Conservation (phyloP, 1,139 yeast genomes). For the Zhuliangozyma parablackwelliae region DNA sequence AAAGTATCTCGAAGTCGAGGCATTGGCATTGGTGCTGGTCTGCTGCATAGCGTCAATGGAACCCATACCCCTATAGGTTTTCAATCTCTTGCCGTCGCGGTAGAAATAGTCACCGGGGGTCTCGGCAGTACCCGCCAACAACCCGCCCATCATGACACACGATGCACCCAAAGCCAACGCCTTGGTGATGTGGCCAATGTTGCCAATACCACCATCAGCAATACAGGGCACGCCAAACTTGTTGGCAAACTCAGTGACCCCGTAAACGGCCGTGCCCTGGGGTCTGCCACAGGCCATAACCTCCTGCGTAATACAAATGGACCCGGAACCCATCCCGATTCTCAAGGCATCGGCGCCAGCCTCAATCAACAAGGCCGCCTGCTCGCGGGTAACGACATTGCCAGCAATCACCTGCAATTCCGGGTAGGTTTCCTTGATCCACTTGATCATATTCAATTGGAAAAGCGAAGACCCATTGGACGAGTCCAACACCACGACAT, state of each 20-base stretch:
- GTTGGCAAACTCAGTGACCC: constrained; percentile 82
- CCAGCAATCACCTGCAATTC: constrained; percentile 90
- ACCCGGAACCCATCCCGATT: constrained; percentile 99
- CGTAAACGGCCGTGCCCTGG: constrained; percentile 95
- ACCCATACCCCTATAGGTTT: constrained; percentile 99
- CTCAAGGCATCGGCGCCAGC: constrained; percentile 98
- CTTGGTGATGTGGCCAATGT: constrained; percentile 97
- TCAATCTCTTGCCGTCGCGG: constrained; percentile 97
- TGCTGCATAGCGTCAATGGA: constrained; percentile 99
- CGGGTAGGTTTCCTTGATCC: constrained; percentile 80
- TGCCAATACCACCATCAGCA: constrained; percentile 99
- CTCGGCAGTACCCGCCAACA: constrained; percentile 97
- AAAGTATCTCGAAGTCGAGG: constrained; percentile 96
- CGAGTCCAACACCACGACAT: constrained; percentile 92
- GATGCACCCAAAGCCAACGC: constrained; percentile 97
- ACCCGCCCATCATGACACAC: constrained; percentile 99
- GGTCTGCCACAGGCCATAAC: constrained; percentile 99
- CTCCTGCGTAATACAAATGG: constrained; percentile 98
- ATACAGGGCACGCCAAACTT: constrained; percentile 93
- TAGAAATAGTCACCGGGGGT: constrained; percentile 98
- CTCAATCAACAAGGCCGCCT: constrained; percentile 90
- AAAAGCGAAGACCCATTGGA: constrained; percentile 96
- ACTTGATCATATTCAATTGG: constrained; percentile 90
- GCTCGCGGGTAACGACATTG: constrained; percentile 98
- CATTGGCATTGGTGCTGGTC: constrained; percentile 83